Evolutionary conservation across 257 asterid species (phyloP).

Genomic region (Ballota nigra): DNA sequence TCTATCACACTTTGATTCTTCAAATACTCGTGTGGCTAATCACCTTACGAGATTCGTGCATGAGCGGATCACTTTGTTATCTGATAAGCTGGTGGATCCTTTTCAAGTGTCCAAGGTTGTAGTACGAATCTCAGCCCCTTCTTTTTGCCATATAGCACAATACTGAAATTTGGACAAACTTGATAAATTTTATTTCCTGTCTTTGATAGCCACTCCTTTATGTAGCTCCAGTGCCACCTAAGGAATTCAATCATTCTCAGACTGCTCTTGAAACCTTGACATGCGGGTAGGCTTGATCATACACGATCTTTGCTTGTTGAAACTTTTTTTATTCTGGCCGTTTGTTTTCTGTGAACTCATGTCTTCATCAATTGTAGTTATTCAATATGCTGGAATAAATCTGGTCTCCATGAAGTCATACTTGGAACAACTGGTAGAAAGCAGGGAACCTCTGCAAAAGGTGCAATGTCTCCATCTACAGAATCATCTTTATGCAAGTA

Average conservation of each 20-base stretch:
- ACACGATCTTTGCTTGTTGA: neutral
- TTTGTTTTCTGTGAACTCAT: slow-evolving; percentile 15
- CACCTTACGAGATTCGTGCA: slow-evolving; percentile 53
- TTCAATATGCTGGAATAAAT: slow-evolving; percentile 84
- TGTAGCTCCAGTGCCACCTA: slow-evolving; percentile 68
- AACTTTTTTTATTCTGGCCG: neutral
- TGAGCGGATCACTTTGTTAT: slow-evolving; percentile 55
- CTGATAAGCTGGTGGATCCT: slow-evolving; percentile 55
- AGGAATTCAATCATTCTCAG: slow-evolving; percentile 85
- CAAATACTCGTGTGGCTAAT: slow-evolving; percentile 25
- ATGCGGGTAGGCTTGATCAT: slow-evolving; percentile 61
- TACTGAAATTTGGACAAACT: slow-evolving; percentile 12
- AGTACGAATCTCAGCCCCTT: neutral
- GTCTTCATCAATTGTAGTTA: slow-evolving; percentile 45
- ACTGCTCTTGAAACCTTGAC: slow-evolving; percentile 82
- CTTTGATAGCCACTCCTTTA: slow-evolving; percentile 56
- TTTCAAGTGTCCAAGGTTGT: slow-evolving; percentile 70
- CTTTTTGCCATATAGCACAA: slow-evolving; percentile 3
- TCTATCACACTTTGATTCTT: slow-evolving; percentile 39
- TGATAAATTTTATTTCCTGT: slow-evolving; percentile 1
- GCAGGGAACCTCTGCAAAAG: slow-evolving; percentile 96
- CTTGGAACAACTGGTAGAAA: slow-evolving; percentile 97
- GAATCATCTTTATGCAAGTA: slow-evolving; percentile 92
- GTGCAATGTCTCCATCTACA: slow-evolving; percentile 74
- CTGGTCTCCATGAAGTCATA: slow-evolving; percentile 84